phyloP scores from a whole-genome alignment of 2,329 filamentous ascomycete species.

The Aureobasidium subglaciale region DNA sequence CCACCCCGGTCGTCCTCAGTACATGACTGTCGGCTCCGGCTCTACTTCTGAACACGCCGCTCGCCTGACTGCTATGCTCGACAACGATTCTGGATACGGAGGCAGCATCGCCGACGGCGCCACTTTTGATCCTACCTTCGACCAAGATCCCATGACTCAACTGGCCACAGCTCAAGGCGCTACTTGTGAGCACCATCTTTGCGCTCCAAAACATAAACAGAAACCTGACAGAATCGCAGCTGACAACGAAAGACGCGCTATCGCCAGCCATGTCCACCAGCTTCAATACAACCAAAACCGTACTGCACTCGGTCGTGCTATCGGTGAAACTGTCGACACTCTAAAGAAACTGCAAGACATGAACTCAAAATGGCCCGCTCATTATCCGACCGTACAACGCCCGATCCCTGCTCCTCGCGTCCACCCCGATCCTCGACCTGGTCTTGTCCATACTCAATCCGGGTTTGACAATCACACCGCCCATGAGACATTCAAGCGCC shows the following conservation, averaged over 20 bases:
- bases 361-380: slow-evolving; percentile 87
- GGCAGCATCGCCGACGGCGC: slow-evolving; percentile 64
- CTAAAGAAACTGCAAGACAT: slow-evolving; percentile 77
- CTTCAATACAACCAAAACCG: slow-evolving; percentile 93
- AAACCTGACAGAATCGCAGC: slow-evolving; percentile 28
- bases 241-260: slow-evolving; percentile 58
- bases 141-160: slow-evolving; percentile 4
- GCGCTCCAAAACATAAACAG: no score
- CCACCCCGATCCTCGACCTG: slow-evolving; percentile 51
- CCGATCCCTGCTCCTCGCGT: slow-evolving; percentile 38
- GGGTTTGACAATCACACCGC: slow-evolving; percentile 45
- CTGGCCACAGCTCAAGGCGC: background rate
- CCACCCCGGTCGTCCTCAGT: slow-evolving; percentile 48
- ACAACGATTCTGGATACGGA: slow-evolving; percentile 87
- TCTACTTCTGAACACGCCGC: slow-evolving; percentile 74
- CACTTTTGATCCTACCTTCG: slow-evolving; percentile 44
- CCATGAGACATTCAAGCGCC: slow-evolving; percentile 37
- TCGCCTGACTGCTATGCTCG: slow-evolving; percentile 71
- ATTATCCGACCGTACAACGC: slow-evolving; percentile 80
- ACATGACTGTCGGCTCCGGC: slow-evolving; percentile 83
- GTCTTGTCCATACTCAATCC: slow-evolving; percentile 57
- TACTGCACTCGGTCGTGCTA: slow-evolving; percentile 76
- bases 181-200: background rate
- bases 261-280: slow-evolving; percentile 82
- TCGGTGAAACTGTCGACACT: slow-evolving; percentile 77